Evolutionary conservation across 2,329 filamentous ascomycete genomes (phyloP), one percentile per base, ranked within the genome.

Genomic region (Hawksworthiomyces lignivorus): DNA sequence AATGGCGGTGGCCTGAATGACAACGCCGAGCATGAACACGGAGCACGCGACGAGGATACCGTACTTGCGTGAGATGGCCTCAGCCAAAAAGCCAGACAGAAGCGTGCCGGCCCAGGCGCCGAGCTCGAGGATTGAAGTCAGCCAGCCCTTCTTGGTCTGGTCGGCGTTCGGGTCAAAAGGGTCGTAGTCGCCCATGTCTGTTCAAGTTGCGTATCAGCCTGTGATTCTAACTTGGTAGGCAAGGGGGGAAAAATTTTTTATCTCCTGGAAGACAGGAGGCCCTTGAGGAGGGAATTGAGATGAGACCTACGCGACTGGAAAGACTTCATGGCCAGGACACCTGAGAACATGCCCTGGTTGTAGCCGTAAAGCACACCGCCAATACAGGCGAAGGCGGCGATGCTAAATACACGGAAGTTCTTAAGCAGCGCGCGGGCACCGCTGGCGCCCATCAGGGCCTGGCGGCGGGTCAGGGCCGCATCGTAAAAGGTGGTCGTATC

Each of bases 341-440:
- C 82, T n/a, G 76, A 77, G 62, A 86, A 85, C 62, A 86, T 81
- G 51, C 83, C 84, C 57, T 86, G 80, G 55, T 87, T 86, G 62
- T 86, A 87, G 17, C 84, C 81, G 56, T 84, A 77, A 1, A 78
- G 61, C 3, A 78, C 63, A 39, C 77, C 76, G 17, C 77, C 77
- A 31, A 81, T 75, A 46, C 75, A 80, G 7, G 77, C 76, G 54
- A 81, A 81, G 31, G 72, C 62, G 2, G 75, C 74, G 45, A 80
- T 70, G n/a, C 69, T 62, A 49, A 77, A 76, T 14, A 81, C 76
- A 32, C 38, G 45, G 53, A 70, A 70, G 52, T 80, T 81, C 57
- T 76, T 78, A 12, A 78, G 55, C 32, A 80, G 58, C 11, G 72
- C 73, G 15, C 59, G 53, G 1, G 71, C 68, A 4, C 74, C 73